Evolutionary conservation across 768 basidiomycete genomes (phyloP).

Genomic region (Daedalea quercina): DNA sequence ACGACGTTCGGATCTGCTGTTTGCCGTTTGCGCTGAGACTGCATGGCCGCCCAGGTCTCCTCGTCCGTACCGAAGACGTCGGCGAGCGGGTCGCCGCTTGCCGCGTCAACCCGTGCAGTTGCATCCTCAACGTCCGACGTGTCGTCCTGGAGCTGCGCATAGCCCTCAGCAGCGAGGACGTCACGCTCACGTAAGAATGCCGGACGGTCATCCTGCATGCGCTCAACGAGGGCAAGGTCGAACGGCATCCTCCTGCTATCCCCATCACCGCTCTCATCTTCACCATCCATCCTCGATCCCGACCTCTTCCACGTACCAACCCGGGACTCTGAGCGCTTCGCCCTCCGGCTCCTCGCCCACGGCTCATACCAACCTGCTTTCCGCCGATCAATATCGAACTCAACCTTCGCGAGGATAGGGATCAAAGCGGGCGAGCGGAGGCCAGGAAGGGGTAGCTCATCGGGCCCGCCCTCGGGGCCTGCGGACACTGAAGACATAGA

Average conservation of each 20-base stretch:
- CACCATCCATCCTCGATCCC: constrained; percentile 12
- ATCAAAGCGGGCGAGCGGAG: constrained; percentile 58
- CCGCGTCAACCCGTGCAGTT: constrained; percentile 28
- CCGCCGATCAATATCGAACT: constrained; percentile 85
- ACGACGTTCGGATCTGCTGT: constrained; percentile 41
- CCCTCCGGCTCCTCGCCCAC: constrained; percentile 64
- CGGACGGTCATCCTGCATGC: constrained; percentile 37
- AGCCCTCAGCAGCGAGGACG: constrained; percentile 12
- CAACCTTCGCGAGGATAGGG: constrained; percentile 87
- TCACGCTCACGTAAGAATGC: constrained; percentile 24
- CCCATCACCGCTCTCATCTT: constrained; percentile 15
- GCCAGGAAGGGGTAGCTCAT: constrained; percentile 60
- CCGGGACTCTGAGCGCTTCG: constrained; percentile 46
- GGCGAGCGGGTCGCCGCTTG: constrained; percentile 41
- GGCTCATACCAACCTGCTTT: constrained; percentile 84
- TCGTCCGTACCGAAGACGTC: constrained; percentile 65
- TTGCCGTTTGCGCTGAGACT: constrained; percentile 17
- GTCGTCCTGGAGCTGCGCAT: constrained; percentile 15
- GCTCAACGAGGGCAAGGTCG: constrained; percentile 40
- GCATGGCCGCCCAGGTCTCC: constrained; percentile 54
- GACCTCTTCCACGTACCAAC: constrained; percentile 23
- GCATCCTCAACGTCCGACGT: constrained; percentile 17
- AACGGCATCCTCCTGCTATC: constrained; percentile 34
- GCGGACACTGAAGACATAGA: constrained; percentile 29
- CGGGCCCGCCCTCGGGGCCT: constrained; percentile 29